These are phyloP conservation scores for Raffaelea ambrosiae DNA, from an alignment of 2,329 filamentous ascomycete genomes.

Conservation along the genomic window DNA sequence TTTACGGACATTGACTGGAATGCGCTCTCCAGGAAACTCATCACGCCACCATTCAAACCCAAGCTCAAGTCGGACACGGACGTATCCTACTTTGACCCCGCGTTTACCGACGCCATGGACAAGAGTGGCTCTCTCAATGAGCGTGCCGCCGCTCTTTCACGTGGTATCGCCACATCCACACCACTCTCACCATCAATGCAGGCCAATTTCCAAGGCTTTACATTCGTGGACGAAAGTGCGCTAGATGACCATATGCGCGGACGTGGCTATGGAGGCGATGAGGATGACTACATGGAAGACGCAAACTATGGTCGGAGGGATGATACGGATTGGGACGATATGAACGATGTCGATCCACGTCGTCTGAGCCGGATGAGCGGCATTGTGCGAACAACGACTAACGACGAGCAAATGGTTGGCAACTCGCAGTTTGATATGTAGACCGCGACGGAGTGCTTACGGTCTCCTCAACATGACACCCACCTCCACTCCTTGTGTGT, in stretches of 20 bases:
- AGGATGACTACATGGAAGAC: conserved; percentile 55
- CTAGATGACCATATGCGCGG: conserved; percentile 76
- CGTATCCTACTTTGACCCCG: conserved; percentile 96
- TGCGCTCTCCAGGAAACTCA: conserved; percentile 77
- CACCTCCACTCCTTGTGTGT: too few species aligned
- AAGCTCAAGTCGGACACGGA: conserved; percentile 94
- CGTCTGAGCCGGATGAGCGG: conserved; percentile 56
- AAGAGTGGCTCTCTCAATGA: conserved; percentile 84
- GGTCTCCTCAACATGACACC: too few species aligned
- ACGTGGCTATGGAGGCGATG: conserved; percentile 22
- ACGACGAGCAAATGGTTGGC: conserved; percentile 57
- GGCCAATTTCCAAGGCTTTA: conserved; percentile 97
- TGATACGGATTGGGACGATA: conserved; percentile 52
- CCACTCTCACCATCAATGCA: conserved; percentile 92
- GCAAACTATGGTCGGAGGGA: conserved; percentile 14
- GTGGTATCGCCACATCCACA: conserved; percentile 80
- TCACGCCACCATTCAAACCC: conserved; percentile 94
- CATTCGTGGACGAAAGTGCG: conserved; percentile 95
- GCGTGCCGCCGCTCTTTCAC: conserved; percentile 76
- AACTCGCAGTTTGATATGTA: conserved; percentile 56
- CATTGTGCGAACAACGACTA: conserved; percentile 45
- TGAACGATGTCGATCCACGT: conserved; percentile 43
- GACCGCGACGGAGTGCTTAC: conserved; percentile 11
- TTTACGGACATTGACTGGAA: conserved; percentile 93
- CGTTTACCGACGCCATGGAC: conserved; percentile 92